Base-by-base conservation (phyloP, 1,284 basidiomycete species). In the Austroboletus novae-zelandiae region DNA sequence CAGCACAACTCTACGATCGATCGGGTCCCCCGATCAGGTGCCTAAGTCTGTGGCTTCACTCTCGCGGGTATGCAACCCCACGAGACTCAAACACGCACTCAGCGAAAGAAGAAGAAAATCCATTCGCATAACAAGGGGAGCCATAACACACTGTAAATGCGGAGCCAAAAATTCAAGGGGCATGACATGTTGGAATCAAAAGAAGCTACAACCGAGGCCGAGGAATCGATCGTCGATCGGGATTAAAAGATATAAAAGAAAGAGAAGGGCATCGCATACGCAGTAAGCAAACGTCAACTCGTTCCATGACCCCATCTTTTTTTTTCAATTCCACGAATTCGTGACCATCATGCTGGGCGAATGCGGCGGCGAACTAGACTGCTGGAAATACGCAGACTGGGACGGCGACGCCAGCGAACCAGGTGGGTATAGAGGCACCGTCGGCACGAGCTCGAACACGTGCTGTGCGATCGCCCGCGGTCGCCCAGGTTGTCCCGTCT, bases 381-480 rank as follows among this genome's bases (percentile, higher is more conserved):
- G 75, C 25, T 77, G 78, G 66, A 86, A 84, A 59, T 84, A 84
- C 13, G 78, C 77, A 20, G 76, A 76, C 36, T 79, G 78, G 6
- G 81, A 74, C 4, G 86, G 86, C 2, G 85, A 86, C 5, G 80
- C 75, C 43, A 89, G 65, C 14, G 83, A 78, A 11, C 74, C 80
- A 13, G 83, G 81, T 2, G 81, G 73, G 60, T 77, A 83, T 13
- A 91, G 70, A 7, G 84, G 87, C 41, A 89, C 81, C 0, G 89
- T 91, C 0, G 89, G 89, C 30, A 88, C 80, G 31, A 91, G 74
- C 66, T 91, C 88, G 57, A 89, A 89, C n/a, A 91, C 83, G 56
- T 89, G 84, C 57, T 90, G 89, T 5, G 79, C 76, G 23, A 81
- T 71, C 10, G 80, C 76, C 45, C 75, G 75, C 50, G 56, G 69